Evolutionary conservation across 2,329 filamentous ascomycete species (phyloP).

Genomic region (Exophiala lecanii-corni): DNA sequence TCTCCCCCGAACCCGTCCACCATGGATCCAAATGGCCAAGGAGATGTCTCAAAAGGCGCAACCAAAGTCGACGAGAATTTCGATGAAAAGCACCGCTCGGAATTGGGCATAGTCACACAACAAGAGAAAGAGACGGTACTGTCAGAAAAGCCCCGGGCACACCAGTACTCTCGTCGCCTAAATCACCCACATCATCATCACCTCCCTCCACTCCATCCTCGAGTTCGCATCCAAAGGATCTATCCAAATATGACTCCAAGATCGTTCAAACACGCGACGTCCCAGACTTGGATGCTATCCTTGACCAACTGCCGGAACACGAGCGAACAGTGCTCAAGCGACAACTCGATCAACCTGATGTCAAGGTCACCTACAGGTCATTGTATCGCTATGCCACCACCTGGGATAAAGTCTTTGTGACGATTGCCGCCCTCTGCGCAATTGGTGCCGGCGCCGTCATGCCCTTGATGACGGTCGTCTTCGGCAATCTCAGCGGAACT

Average conservation of each 20-base stretch:
- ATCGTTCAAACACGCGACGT: constrained; percentile 27
- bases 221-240: constrained; percentile 15
- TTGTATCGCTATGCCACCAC: constrained; percentile 67
- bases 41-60: constrained; percentile 16
- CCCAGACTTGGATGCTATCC: constrained; percentile 48
- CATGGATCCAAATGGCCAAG: constrained; percentile 25
- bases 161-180: constrained; percentile 9
- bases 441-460: constrained; percentile 70
- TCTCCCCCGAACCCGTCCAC: too few species aligned
- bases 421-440: constrained; percentile 57
- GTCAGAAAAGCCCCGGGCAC: constrained; percentile 12
- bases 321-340: constrained; percentile 64
- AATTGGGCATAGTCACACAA: constrained; percentile 17
- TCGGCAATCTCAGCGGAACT: constrained; percentile 67
- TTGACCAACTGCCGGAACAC: constrained; percentile 58
- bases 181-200: constrained; percentile 5
- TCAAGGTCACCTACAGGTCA: constrained; percentile 60
- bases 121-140: constrained; percentile 18
- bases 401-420: constrained; percentile 61
- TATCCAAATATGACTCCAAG: constrained; percentile 26
- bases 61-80: constrained; percentile 22
- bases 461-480: constrained; percentile 74
- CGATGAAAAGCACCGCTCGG: constrained; percentile 23
- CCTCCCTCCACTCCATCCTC: constrained; percentile 18
- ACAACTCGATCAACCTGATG: constrained; percentile 62